A percentile compares a stretch with the other conserved stretches of the same genome.
These are phyloP conservation scores for Calonectria henricotiae DNA, from an alignment of 2,329 filamentous ascomycete species.

Conservation along the genomic window DNA sequence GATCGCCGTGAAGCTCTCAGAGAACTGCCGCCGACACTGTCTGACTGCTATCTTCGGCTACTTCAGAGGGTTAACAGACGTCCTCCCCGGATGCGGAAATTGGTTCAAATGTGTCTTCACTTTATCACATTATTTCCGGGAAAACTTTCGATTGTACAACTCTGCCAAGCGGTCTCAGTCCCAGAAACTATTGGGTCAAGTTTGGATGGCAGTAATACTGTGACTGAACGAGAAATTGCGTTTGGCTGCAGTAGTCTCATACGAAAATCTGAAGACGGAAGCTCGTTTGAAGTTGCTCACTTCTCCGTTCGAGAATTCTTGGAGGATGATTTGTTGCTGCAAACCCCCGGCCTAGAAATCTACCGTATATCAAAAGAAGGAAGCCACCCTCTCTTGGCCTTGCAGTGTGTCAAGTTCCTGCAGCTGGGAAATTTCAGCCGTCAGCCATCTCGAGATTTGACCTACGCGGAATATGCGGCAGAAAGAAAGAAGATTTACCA, in stretches of 20 bases:
- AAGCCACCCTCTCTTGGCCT: neutral
- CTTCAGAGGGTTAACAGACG: constrained; percentile 2
- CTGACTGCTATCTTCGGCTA: constrained; percentile 37
- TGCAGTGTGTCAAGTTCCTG: constrained; percentile 32
- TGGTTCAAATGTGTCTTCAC: constrained; percentile 36
- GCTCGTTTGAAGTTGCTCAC: constrained; percentile 36
- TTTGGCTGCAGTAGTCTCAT: constrained; percentile 38
- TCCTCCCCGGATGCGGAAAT: neutral
- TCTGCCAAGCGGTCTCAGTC: constrained; percentile 35
- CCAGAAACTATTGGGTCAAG: rapidly evolving
- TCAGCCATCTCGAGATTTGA: neutral
- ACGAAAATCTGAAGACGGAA: neutral
- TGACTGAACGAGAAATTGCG: constrained; percentile 29
- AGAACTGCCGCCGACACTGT: constrained; percentile 22
- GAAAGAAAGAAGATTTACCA: neutral
- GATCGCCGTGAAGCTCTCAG: constrained; percentile 36
- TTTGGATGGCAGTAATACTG: constrained; percentile 4
- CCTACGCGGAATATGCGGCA: neutral
- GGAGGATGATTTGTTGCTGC: neutral
- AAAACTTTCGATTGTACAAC: neutral
- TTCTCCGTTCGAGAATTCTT: constrained; percentile 43
- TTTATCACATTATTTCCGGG: neutral
- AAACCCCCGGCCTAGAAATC: neutral
- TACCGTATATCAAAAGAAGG: rapidly evolving
- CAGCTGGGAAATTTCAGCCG: constrained; percentile 26